These are phyloP conservation scores for Ascochyta viciae-villosae DNA, from an alignment of 2,329 filamentous ascomycete species.

Conservation along the genomic window DNA sequence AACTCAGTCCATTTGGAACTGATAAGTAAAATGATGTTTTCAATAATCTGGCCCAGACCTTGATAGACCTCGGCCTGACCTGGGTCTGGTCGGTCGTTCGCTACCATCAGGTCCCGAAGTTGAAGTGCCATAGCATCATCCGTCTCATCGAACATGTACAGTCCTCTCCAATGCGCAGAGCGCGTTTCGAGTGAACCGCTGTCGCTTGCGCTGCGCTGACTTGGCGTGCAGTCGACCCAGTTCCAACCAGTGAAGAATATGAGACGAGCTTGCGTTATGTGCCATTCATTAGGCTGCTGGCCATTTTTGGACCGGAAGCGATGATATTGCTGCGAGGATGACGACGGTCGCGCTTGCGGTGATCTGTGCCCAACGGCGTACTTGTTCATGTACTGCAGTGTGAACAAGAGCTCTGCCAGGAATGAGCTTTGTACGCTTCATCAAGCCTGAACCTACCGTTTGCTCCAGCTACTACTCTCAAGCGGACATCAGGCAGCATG, in stretches of 20 bases:
- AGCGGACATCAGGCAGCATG: neutral
- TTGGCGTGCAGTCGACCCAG: no score
- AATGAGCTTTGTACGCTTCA: neutral
- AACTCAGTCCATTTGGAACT: constrained; percentile 8
- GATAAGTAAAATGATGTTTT: constrained; percentile 8
- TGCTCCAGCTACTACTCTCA: constrained; percentile 3
- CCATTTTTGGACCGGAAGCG: neutral
- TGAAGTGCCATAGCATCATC: constrained; percentile 6
- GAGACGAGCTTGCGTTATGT: neutral
- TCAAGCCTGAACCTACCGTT: neutral
- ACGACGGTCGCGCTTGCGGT: neutral
- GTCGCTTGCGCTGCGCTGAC: neutral
- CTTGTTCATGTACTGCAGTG: constrained; percentile 3
- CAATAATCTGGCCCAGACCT: constrained; percentile 13
- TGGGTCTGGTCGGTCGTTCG: neutral
- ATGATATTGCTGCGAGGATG: neutral
- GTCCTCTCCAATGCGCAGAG: neutral
- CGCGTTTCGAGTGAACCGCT: neutral
- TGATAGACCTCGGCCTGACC: neutral
- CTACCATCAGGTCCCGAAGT: constrained; percentile 5
- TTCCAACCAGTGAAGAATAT: neutral
- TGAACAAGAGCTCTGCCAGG: neutral
- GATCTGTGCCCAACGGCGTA: neutral
- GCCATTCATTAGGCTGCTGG: constrained; percentile 5
- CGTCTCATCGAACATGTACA: constrained; percentile 12